Evolutionary conservation across 208 protist species (phyloP).

Genomic region (Wallacemonas collosoma): DNA sequence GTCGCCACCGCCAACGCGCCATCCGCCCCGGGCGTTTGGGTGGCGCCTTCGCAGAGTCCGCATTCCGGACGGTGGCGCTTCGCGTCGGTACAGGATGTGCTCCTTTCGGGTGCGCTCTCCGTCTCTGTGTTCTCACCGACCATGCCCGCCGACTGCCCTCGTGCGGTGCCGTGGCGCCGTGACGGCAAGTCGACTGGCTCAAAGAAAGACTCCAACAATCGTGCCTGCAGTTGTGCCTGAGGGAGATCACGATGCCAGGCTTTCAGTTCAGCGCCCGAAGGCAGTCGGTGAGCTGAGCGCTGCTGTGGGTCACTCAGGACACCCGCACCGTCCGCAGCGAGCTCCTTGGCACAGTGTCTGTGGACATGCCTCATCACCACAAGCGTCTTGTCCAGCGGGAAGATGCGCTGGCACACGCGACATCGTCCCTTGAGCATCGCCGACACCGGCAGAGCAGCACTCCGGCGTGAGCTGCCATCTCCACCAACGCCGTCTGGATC

Average conservation of each 20-base stretch:
- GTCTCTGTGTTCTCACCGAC: not conserved
- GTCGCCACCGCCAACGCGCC: not conserved
- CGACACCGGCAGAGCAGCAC: not conserved
- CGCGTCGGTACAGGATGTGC: slow-evolving; percentile 3
- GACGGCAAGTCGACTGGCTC: slow-evolving; percentile 5
- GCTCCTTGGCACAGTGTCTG: slow-evolving; percentile 28
- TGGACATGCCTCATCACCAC: slow-evolving; percentile 52
- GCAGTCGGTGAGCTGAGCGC: not conserved
- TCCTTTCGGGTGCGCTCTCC: not conserved
- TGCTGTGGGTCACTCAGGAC: not conserved
- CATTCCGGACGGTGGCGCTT: slow-evolving; percentile 13
- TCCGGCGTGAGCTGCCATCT: too few species aligned
- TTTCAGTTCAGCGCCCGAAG: slow-evolving; percentile 30
- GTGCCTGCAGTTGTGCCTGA: slow-evolving; percentile 37
- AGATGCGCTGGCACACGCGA: slow-evolving; percentile 48
- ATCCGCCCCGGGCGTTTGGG: not conserved
- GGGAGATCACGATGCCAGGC: slow-evolving; percentile 52
- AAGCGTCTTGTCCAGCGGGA: slow-evolving; percentile 34
- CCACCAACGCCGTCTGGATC: too few species aligned
- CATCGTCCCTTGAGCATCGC: slow-evolving; percentile 46
- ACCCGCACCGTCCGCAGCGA: not conserved
- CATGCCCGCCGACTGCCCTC: not conserved
- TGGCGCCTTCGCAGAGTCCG: too few species aligned
- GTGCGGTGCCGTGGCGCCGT: not conserved
- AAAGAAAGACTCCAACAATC: slow-evolving; percentile 38